Evolutionary conservation across 2,329 filamentous ascomycete genomes (phyloP).

Genomic region (Fusarium scirpi): DNA sequence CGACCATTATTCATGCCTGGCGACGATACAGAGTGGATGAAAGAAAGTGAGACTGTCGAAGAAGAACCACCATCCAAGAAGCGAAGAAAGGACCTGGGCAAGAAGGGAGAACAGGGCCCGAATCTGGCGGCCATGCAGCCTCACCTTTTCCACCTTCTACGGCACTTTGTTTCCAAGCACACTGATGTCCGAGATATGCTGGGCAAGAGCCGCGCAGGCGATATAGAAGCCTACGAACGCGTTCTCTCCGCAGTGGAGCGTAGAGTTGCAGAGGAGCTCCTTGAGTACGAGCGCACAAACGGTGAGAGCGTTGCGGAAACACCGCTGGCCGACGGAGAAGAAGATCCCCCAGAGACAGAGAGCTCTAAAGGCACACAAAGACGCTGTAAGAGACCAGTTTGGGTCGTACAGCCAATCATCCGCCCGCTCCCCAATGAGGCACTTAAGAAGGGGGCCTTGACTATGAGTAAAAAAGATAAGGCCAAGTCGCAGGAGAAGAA

Average conservation of each 20-base stretch:
- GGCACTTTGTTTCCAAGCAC: slow-evolving; percentile 82
- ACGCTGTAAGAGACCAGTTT: slow-evolving; percentile 81
- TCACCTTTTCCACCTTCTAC: slow-evolving; percentile 91
- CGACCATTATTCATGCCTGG: slow-evolving; percentile 79
- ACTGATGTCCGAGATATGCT: slow-evolving; percentile 89
- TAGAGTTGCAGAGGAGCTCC: slow-evolving; percentile 77
- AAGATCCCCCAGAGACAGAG: slow-evolving; percentile 59
- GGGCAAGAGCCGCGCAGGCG: slow-evolving; percentile 74
- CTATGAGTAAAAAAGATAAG: slow-evolving; percentile 76
- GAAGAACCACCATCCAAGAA: slow-evolving; percentile 67
- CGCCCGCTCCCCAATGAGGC: slow-evolving; percentile 90
- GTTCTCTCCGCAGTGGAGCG: slow-evolving; percentile 81
- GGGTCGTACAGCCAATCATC: slow-evolving; percentile 90
- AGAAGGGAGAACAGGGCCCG: slow-evolving; percentile 58
- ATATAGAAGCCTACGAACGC: slow-evolving; percentile 81
- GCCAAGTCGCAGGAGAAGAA: slow-evolving; percentile 52
- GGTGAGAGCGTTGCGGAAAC: slow-evolving; percentile 62
- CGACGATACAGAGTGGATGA: slow-evolving; percentile 62
- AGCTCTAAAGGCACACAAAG: slow-evolving; percentile 76
- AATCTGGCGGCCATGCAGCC: slow-evolving; percentile 88
- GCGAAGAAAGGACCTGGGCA: slow-evolving; percentile 56
- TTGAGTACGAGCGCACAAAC: slow-evolving; percentile 71
- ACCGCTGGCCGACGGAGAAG: slow-evolving; percentile 47
- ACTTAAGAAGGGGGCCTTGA: slow-evolving; percentile 80
- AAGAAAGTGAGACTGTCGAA: slow-evolving; percentile 48